Evolutionary conservation across 148 eudicot genomes (phyloP).

Genomic region (Vaccinium corymbosum): DNA sequence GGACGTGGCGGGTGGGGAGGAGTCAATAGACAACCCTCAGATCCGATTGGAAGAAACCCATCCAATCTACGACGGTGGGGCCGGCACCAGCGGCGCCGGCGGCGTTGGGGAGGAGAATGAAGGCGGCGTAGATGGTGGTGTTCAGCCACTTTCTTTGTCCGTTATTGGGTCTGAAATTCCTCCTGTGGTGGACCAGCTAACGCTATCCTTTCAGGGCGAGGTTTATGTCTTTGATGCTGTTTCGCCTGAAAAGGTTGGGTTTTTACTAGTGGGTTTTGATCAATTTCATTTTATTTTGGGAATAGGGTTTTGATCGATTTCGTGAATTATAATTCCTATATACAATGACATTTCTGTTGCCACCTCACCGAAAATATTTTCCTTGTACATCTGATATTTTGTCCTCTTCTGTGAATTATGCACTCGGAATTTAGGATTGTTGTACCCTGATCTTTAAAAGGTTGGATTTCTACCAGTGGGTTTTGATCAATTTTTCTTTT

Average conservation of each 20-base stretch:
- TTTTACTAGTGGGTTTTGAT: background rate
- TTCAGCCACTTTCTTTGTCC: constrained; percentile 17
- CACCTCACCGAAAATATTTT: constrained; percentile 39
- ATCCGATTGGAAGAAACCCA: constrained; percentile 30
- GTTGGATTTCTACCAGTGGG: no score
- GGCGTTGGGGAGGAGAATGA: constrained; percentile 12
- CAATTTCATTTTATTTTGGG: background rate
- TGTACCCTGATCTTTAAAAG: background rate
- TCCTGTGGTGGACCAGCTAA: constrained; percentile 48
- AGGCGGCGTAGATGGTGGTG: constrained; percentile 21
- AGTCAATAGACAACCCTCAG: constrained; percentile 45
- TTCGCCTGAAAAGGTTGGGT: constrained; percentile 55
- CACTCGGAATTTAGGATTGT: background rate
- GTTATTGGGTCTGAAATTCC: constrained; percentile 24
- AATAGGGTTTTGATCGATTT: background rate
- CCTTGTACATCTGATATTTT: background rate
- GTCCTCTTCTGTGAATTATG: background rate
- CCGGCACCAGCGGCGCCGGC: constrained; percentile 14
- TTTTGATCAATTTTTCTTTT: no score
- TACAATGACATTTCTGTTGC: constrained; percentile 1
- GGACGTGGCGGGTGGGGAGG: constrained; percentile 37
- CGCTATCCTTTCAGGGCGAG: constrained; percentile 63
- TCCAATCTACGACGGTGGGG: constrained; percentile 14
- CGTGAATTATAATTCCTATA: background rate
- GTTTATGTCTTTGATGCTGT: constrained; percentile 65